phyloP scores from a whole-genome alignment of 106 monocot genomes.

The Alisma plantagoaquatica region DNA sequence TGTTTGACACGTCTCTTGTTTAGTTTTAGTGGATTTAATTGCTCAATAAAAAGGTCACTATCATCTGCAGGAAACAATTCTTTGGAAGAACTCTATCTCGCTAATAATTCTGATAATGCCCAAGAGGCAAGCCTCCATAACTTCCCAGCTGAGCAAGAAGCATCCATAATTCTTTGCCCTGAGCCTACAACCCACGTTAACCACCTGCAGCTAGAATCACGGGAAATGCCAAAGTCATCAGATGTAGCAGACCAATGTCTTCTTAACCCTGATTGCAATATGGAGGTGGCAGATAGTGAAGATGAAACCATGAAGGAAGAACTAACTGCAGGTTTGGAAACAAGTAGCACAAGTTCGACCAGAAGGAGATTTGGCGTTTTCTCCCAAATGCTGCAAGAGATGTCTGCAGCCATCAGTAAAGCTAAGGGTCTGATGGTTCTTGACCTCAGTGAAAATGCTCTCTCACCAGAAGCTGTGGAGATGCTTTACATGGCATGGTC shows the following conservation, averaged over 20 bases:
- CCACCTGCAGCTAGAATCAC: not conserved
- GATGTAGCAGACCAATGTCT: too few species aligned
- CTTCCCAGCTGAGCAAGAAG: slow-evolving; percentile 4
- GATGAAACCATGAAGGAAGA: slow-evolving; percentile 23
- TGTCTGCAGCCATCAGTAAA: slow-evolving; percentile 19
- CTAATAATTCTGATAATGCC: slow-evolving; percentile 35
- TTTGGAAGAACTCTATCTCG: slow-evolving; percentile 71
- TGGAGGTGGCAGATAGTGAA: slow-evolving; percentile 49
- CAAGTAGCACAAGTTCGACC: slow-evolving; percentile 20
- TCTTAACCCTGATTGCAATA: not conserved
- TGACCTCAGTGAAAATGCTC: slow-evolving; percentile 38
- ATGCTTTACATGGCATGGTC: slow-evolving; percentile 35
- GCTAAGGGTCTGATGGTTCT: slow-evolving; percentile 29
- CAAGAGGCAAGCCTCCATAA: slow-evolving; percentile 15
- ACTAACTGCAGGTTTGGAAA: slow-evolving; percentile 9
- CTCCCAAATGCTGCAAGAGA: slow-evolving; percentile 19
- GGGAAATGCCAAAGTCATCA: too few species aligned
- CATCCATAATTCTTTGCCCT: too few species aligned
- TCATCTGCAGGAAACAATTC: slow-evolving; percentile 44
- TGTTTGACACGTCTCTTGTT: not conserved
- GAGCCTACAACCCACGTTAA: too few species aligned
- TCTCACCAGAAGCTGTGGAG: slow-evolving; percentile 21
- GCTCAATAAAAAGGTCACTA: not conserved
- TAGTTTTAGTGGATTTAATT: not conserved
- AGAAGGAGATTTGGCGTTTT: not conserved